Evolutionary conservation across 352 stramenopile genomes (phyloP).

Genomic region (Thalassiosira ordinaria): DNA sequence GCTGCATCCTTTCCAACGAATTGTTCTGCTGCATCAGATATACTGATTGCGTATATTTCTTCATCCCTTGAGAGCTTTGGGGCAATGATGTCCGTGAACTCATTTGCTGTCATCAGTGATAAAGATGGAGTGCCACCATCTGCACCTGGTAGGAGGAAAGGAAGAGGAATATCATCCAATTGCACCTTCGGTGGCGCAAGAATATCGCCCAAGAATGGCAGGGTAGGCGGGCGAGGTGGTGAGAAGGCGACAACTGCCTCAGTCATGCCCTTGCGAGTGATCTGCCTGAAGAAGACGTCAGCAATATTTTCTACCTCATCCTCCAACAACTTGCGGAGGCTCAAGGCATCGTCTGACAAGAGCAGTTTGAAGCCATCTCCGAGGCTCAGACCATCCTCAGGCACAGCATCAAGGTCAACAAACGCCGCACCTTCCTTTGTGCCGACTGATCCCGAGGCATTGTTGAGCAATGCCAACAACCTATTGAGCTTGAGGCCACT

Average conservation of each 20-base stretch:
- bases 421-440: slow-evolving; percentile 81
- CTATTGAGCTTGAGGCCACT: slow-evolving; percentile 77
- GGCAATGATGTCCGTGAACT: slow-evolving; percentile 81
- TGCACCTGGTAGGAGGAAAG: slow-evolving; percentile 67
- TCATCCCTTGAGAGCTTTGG: slow-evolving; percentile 83
- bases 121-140: slow-evolving; percentile 29
- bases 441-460: slow-evolving; percentile 71
- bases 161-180: slow-evolving; percentile 77
- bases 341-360: slow-evolving; percentile 75
- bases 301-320: slow-evolving; percentile 81
- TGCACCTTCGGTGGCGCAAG: slow-evolving; percentile 69
- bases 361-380: slow-evolving; percentile 79
- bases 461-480: slow-evolving; percentile 84
- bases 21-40: slow-evolving; percentile 75
- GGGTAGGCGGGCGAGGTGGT: slow-evolving; percentile 63
- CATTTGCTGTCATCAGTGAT: slow-evolving; percentile 68
- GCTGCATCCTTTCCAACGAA: slow-evolving; percentile 76
- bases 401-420: slow-evolving; percentile 85
- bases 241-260: slow-evolving; percentile 73
- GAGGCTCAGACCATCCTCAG: slow-evolving; percentile 77
- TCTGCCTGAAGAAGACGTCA: slow-evolving; percentile 82
- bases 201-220: slow-evolving; percentile 81
- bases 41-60: slow-evolving; percentile 85
- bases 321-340: slow-evolving; percentile 78
- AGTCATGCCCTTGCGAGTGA: slow-evolving; percentile 74